Evolutionary conservation across 1,139 yeast species (phyloP), one percentile per base, ranked within the genome.

Genomic region (Yamadazyma kanchanaburiensis): DNA sequence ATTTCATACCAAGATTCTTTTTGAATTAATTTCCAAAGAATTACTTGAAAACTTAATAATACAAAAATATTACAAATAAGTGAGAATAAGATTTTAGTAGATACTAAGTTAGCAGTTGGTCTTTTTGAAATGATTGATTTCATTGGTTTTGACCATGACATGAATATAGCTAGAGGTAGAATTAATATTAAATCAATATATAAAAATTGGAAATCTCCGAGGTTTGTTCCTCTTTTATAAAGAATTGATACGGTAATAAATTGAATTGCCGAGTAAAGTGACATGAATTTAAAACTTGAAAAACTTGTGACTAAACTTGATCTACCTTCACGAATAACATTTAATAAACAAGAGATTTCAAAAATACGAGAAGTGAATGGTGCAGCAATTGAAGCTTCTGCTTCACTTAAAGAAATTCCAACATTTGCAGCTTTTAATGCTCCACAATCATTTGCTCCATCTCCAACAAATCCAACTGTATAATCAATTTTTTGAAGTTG

Each of bases 331-430:
- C 76, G 79, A 37, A 91, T 87, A 4, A 94, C 91, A 51, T 86
- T 88, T 42, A 87, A 60, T 16, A 91, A 95, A 62, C 98, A 91
- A 2, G 95, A 80, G 24, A 91, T 88, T 45, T 91, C 96, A 59
- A 91, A 91, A 1, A 75, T 58, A 29, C 94, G 72, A 1, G 96
- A 86, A 0, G 99, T 94, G 54, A 91, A 91, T 3, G 99, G 98
- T 0, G 98, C 97, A 1, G 98, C 98, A 13, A 94, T 96, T 4
- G 95, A 85, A 0, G 98, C 98, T 53, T 91, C 99, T 0, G 98
- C 98, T 53, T 91, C 98, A 19, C 96, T 85, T 28, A 91, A 65
- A 0, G 97, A 89, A 18, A 94, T 80, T 13, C 99, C 98, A 26
- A 91, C 95, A 60, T 91, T 95, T 0, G 98, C 97, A 5, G 96